Evolutionary conservation across 257 asterid species (phyloP), one percentile per base, ranked within the genome.

Genomic region (Galeopsis tetrahit): DNA sequence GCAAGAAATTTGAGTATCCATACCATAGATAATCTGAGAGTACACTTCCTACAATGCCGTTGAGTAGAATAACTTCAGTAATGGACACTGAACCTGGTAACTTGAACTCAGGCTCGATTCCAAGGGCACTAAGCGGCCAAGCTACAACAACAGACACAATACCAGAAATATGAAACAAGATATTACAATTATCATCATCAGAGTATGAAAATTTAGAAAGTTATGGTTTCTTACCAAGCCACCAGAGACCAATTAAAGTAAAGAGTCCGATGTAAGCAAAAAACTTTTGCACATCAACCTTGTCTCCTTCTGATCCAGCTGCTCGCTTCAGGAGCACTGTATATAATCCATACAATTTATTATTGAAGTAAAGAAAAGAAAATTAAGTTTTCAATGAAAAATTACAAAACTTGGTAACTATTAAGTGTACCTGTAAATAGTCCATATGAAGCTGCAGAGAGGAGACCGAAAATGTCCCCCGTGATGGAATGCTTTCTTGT

Each of bases 21-120:
- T 88, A 92, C 97, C 96, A 92, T 40, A 88, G 75, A 70, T 88
- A 92, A 82, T 92, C 98, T 2, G 96, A 85, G 40, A 90, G 72
- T 57, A 92, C 92, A 63, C 96, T 92, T 40, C 96, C 96, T 2
- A 92, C 83, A 34, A 88, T 38, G 73, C 96, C 88, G 73, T 92
- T 90, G 62, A 90, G 81, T 82, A 92, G 56, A 74, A 85, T 67
- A 48, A 86, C 71, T 85, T 92, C 89, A 28, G 59, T 64, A 33
- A 82, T 57, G 31, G 93, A 84, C 68, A 84, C 82, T 44, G 96
- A 86, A 85, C 82, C 77, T 31, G 98, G 96, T 72, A 88, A 65
- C 75, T 74, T 72, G 82, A 90, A 85, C 66, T 82, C 77, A 3
- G 96, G 96, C 82, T 88, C 98, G 79, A 92, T 78, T 48, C 96